phyloP scores from a whole-genome alignment of 805 yeast species.

The Hanseniaspora osmophila region DNA sequence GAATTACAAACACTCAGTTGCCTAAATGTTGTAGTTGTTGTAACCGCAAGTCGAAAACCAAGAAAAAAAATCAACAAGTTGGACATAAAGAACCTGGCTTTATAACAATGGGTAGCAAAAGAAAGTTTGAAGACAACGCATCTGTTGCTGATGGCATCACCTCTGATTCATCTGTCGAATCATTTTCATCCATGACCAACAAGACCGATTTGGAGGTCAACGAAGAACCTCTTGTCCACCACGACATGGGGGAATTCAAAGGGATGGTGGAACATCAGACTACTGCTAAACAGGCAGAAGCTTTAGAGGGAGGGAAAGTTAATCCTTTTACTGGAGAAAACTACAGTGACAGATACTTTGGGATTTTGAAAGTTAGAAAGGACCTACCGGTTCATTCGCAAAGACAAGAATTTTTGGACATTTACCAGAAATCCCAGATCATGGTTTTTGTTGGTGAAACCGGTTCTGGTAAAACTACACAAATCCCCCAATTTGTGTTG shows the following conservation, averaged over 20 bases:
- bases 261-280: conserved; percentile 46
- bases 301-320: conserved; percentile 38
- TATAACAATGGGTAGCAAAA: conserved; percentile 20
- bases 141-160: conserved; percentile 32
- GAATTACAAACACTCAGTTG: too few relatives aligned
- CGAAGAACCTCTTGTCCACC: conserved; percentile 30
- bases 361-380: conserved; percentile 65
- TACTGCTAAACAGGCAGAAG: conserved; percentile 46
- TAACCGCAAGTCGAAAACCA: background rate
- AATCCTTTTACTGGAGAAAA: conserved; percentile 72
- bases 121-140: conserved; percentile 17
- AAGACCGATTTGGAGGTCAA: conserved; percentile 8
- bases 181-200: conserved; percentile 34
- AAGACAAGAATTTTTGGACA: conserved; percentile 71
- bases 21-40: too few relatives aligned
- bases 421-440: conserved; percentile 78
- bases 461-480: conserved; percentile 97
- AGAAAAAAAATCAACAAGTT: background rate
- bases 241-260: conserved; percentile 53
- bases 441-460: conserved; percentile 99
- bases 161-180: conserved; percentile 55
- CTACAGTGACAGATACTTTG: conserved; percentile 55
- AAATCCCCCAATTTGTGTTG: conserved; percentile 86
- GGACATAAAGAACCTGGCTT: background rate
- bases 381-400: conserved; percentile 90